Percentiles rank a stretch among this genome's conserved stretches.
Evolutionary conservation across 2,329 filamentous ascomycete species (phyloP).

Genomic region (Geoglossum cookeanum): DNA sequence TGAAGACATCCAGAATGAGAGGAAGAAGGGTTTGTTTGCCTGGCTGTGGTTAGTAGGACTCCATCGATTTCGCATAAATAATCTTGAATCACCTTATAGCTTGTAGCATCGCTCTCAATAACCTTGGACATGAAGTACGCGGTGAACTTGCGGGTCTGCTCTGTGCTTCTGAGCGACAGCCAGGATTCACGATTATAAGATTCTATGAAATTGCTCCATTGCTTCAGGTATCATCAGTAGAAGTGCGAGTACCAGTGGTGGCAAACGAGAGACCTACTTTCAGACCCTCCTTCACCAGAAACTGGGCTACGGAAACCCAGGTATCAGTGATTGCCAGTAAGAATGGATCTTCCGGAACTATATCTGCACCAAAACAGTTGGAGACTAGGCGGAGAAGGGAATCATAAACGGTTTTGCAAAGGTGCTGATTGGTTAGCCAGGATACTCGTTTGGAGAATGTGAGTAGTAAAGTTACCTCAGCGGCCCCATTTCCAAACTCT

Average conservation of each 20-base stretch:
- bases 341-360: conserved; percentile 32
- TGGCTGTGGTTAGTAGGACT: conserved; percentile 4
- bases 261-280: conserved; percentile 3
- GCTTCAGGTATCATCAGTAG: conserved; percentile 12
- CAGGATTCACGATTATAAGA: conserved; percentile 32
- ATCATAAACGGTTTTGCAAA: conserved; percentile 27
- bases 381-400: conserved; percentile 35
- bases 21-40: conserved; percentile 28
- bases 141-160: conserved; percentile 28
- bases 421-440: conserved; percentile 14
- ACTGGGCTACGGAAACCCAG: conserved; percentile 32
- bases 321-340: conserved; percentile 32
- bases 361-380: conserved; percentile 41
- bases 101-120: conserved; percentile 15
- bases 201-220: conserved; percentile 37
- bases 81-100: conserved; percentile 5
- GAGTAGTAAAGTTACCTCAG: not conserved
- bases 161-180: conserved; percentile 25
- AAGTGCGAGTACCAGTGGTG: not conserved
- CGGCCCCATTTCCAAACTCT: conserved; percentile 10
- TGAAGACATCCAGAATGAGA: conserved; percentile 33
- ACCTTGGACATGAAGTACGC: conserved; percentile 26
- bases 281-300: conserved; percentile 26
- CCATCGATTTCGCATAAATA: not conserved
- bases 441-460: conserved; percentile 5